phyloP scores from a whole-genome alignment of 192 early-diverging fungal species.

The Funneliformis geosporum region DNA sequence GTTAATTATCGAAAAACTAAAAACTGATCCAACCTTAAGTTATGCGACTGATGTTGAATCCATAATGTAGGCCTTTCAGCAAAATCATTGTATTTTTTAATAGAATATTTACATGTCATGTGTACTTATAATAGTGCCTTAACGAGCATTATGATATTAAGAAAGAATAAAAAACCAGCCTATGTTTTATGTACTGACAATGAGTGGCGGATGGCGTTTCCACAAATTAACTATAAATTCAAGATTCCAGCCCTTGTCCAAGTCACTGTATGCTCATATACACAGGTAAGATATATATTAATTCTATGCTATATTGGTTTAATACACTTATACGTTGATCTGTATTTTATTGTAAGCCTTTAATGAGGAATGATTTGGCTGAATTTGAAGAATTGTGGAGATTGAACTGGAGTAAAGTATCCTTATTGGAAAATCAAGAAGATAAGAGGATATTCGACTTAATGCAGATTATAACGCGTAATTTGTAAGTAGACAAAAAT shows the following conservation, averaged over 20 bases:
- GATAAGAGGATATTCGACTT: constrained; percentile 27
- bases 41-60: constrained; percentile 28
- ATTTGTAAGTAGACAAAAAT: constrained; percentile 30
- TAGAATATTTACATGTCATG: constrained; percentile 27
- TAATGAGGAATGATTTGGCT: constrained; percentile 27
- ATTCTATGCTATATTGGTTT: constrained; percentile 30
- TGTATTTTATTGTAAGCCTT: constrained; percentile 20
- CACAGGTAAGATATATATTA: constrained; percentile 23
- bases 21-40: constrained; percentile 26
- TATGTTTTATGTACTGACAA: constrained; percentile 28
- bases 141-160: constrained; percentile 28
- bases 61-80: constrained; percentile 8
- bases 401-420: constrained; percentile 29
- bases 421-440: constrained; percentile 22
- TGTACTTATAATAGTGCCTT: constrained; percentile 27
- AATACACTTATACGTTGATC: not conserved
- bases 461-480: constrained; percentile 26
- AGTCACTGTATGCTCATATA: constrained; percentile 30
- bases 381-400: constrained; percentile 30
- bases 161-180: constrained; percentile 28
- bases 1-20: constrained; percentile 28
- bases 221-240: constrained; percentile 32
- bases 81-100: constrained; percentile 27
- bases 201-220: constrained; percentile 29
- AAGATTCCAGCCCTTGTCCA: constrained; percentile 30